These are phyloP conservation scores for Nitzschia sp. DNA, from an alignment of 108 stramenopile species.

Conservation along the genomic window DNA sequence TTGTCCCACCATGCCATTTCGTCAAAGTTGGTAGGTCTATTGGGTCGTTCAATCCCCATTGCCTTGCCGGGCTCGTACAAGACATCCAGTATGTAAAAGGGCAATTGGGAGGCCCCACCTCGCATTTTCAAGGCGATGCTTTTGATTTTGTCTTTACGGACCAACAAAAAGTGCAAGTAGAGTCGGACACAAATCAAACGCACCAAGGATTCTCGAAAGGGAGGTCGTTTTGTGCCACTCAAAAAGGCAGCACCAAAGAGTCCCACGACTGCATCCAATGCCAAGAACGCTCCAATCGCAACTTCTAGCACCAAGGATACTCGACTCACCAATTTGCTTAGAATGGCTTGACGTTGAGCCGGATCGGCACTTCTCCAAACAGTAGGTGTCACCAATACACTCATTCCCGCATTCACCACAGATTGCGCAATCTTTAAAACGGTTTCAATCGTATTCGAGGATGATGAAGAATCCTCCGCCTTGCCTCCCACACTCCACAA, in stretches of 20 bases:
- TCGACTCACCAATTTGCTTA: constrained; percentile 66
- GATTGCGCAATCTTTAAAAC: constrained; percentile 35
- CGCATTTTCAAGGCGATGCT: constrained; percentile 50
- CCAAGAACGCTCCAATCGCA: constrained; percentile 52
- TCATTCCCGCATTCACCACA: constrained; percentile 70
- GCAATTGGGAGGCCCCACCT: constrained; percentile 57
- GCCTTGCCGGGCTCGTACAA: constrained; percentile 59
- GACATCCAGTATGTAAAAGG: constrained; percentile 61
- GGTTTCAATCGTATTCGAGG: constrained; percentile 18
- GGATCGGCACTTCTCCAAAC: constrained; percentile 72
- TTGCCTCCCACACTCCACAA: constrained; percentile 41
- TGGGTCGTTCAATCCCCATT: constrained; percentile 50
- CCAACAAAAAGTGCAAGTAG: constrained; percentile 73
- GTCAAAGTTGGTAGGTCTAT: constrained; percentile 3
- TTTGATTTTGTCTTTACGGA: constrained; percentile 55
- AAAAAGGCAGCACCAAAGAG: constrained; percentile 15
- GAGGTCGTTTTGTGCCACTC: constrained; percentile 24
- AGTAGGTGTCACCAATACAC: constrained; percentile 53
- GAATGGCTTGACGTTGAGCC: constrained; percentile 59
- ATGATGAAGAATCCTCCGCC: constrained; percentile 18
- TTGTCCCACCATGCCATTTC: constrained; percentile 15
- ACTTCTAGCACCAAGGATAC: constrained; percentile 64
- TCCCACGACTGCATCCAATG: constrained; percentile 49
- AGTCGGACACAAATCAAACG: constrained; percentile 61
- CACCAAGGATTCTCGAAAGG: constrained; percentile 37